These are phyloP conservation scores for Talaromyces sp. DNA, from an alignment of 2,329 filamentous ascomycete species.

Conservation along the genomic window DNA sequence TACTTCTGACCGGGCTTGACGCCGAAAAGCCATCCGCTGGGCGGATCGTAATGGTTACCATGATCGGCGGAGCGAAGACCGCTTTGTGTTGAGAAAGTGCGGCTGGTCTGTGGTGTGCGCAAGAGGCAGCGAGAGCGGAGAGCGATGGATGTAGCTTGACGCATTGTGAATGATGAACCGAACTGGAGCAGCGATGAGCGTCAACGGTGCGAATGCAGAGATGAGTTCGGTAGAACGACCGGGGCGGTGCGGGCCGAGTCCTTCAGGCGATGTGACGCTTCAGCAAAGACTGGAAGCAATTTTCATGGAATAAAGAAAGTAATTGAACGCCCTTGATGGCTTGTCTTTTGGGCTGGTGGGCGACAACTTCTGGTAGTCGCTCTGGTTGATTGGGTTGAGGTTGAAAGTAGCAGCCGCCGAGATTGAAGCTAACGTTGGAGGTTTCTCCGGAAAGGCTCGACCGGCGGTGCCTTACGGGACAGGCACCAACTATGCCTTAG, in stretches of 20 bases:
- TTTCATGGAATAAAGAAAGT: background rate
- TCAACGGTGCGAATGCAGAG: conserved; percentile 1
- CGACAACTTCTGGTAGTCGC: conserved; percentile 7
- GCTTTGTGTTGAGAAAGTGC: conserved; percentile 44
- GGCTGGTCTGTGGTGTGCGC: conserved; percentile 36
- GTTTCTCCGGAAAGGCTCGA: conserved; percentile 15
- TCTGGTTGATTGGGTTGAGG: conserved; percentile 17
- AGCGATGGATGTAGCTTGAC: conserved; percentile 39
- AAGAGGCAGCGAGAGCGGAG: conserved; percentile 42
- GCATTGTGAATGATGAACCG: conserved; percentile 31
- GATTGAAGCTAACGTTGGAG: conserved; percentile 18
- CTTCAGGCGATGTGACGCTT: background rate
- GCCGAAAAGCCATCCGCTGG: conserved; percentile 88
- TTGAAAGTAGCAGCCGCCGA: conserved; percentile 17
- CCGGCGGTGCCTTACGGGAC: background rate
- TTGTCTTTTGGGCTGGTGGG: conserved; percentile 5
- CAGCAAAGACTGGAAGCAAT: background rate
- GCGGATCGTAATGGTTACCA: conserved; percentile 82
- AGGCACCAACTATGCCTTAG: background rate
- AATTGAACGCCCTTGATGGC: conserved; percentile 9
- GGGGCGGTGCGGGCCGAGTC: conserved; percentile 15
- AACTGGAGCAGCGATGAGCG: background rate
- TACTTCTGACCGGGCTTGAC: conserved; percentile 94
- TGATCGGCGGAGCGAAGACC: conserved; percentile 51
- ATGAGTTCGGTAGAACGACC: background rate